Conservation (phyloP, 2,329 filamentous ascomycete genomes). For the Ustulina deusta region DNA sequence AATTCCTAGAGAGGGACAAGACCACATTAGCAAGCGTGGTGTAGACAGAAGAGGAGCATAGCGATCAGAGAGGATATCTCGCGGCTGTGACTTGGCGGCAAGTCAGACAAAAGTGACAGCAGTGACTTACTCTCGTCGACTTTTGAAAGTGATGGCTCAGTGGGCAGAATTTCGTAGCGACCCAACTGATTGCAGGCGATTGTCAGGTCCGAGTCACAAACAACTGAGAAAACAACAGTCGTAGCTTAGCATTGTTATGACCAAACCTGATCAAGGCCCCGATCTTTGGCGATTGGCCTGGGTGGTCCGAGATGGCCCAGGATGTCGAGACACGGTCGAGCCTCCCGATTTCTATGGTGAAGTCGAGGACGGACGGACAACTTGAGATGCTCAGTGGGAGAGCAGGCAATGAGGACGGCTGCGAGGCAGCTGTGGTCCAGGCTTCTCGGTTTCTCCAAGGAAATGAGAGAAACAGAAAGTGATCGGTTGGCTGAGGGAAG, state of each 20-base stretch:
- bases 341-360: conserved; percentile 12
- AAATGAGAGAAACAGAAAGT: conserved; percentile 21
- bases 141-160: conserved; percentile 11
- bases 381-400: conserved; percentile 7
- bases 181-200: conserved; percentile 22
- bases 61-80: not conserved
- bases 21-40: conserved; percentile 20
- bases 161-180: conserved; percentile 2
- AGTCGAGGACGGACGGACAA: not conserved
- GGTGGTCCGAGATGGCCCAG: conserved; percentile 16
- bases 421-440: conserved; percentile 30
- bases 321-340: conserved; percentile 23
- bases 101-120: conserved; percentile 4
- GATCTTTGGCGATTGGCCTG: conserved; percentile 12
- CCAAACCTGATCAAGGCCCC: conserved; percentile 24
- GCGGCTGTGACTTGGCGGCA: not conserved
- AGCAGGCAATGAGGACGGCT: conserved; percentile 26
- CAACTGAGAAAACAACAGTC: conserved; percentile 34
- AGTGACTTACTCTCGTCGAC: conserved; percentile 29
- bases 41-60: not conserved
- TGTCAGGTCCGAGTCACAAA: conserved; percentile 38
- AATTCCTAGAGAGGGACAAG: not conserved
- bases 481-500: conserved; percentile 26
- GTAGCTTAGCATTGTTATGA: conserved; percentile 38
- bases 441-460: conserved; percentile 28